These are phyloP conservation scores for Backusella circina DNA, from an alignment of 192 early-diverging fungal genomes.

Conservation along the genomic window DNA sequence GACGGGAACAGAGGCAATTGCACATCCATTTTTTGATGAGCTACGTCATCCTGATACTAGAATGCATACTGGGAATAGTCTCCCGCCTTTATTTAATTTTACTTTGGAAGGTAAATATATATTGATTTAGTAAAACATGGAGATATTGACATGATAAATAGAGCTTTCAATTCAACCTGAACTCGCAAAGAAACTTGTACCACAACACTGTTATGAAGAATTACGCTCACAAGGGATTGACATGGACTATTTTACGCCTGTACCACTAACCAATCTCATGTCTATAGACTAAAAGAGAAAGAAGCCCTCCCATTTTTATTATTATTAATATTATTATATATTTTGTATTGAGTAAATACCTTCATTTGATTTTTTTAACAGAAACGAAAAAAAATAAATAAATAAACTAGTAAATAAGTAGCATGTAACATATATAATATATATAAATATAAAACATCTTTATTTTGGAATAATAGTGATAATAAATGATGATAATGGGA, in stretches of 20 bases:
- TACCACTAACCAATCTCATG: background rate
- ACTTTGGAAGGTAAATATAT: slow-evolving; percentile 55
- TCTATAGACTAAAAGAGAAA: background rate
- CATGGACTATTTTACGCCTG: slow-evolving; percentile 22
- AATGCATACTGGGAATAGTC: slow-evolving; percentile 76
- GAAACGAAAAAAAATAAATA: background rate
- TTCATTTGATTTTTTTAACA: background rate
- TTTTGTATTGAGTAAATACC: background rate
- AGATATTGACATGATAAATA: slow-evolving; percentile 12
- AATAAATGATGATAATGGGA: background rate
- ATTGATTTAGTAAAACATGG: background rate
- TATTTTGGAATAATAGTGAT: background rate
- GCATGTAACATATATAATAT: background rate
- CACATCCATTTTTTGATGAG: slow-evolving; percentile 97
- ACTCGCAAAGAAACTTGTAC: slow-evolving; percentile 75
- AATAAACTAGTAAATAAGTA: background rate
- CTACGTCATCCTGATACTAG: slow-evolving; percentile 80
- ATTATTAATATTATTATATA: background rate
- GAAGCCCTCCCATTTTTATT: background rate
- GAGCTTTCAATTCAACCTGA: slow-evolving; percentile 90
- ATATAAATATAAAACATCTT: background rate
- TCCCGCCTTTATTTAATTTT: slow-evolving; percentile 94
- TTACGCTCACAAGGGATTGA: slow-evolving; percentile 66
- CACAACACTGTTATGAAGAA: slow-evolving; percentile 66
- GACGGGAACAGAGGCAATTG: slow-evolving; percentile 88